These are phyloP conservation scores for Penicillium sp. DNA, from an alignment of 2,329 filamentous ascomycete genomes.

Conservation along the genomic window DNA sequence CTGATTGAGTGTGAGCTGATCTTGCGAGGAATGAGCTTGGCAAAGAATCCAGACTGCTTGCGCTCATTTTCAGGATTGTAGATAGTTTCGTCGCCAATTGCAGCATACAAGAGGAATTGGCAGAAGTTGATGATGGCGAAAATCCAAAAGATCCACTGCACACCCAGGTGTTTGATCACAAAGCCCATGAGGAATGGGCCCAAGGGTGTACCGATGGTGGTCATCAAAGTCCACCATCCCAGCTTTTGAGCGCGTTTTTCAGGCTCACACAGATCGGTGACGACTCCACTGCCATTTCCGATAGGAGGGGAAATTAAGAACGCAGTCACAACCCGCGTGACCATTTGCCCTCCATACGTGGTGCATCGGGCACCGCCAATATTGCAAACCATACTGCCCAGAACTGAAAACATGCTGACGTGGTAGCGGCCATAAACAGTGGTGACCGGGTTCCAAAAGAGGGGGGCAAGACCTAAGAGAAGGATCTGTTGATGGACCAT, in stretches of 20 bases:
- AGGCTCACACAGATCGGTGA: constrained; percentile 57
- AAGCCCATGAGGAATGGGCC: constrained; percentile 36
- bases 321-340: constrained; percentile 51
- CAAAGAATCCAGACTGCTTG: constrained; percentile 30
- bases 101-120: constrained; percentile 56
- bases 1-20: constrained; percentile 52
- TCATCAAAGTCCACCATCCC: constrained; percentile 55
- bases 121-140: constrained; percentile 58
- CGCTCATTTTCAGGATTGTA: constrained; percentile 49
- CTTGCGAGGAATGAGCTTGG: constrained; percentile 43
- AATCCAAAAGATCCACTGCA: constrained; percentile 60
- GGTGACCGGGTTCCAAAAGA: constrained; percentile 59
- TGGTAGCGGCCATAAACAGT: constrained; percentile 56
- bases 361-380: constrained; percentile 54
- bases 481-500: constrained; percentile 42
- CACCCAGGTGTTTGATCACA: constrained; percentile 54
- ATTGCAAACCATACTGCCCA: constrained; percentile 52
- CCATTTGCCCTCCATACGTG: constrained; percentile 51
- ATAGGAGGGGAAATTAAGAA: constrained; percentile 56
- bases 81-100: constrained; percentile 55
- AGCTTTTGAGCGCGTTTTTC: constrained; percentile 53
- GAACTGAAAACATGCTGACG: constrained; percentile 52
- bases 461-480: constrained; percentile 52
- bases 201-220: constrained; percentile 50
- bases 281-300: constrained; percentile 56